A percentile compares a stretch with the other conserved stretches of the same genome.
These are phyloP conservation scores for Pseudozyma sp. DNA, from an alignment of 1,284 basidiomycete genomes.

Conservation along the genomic window DNA sequence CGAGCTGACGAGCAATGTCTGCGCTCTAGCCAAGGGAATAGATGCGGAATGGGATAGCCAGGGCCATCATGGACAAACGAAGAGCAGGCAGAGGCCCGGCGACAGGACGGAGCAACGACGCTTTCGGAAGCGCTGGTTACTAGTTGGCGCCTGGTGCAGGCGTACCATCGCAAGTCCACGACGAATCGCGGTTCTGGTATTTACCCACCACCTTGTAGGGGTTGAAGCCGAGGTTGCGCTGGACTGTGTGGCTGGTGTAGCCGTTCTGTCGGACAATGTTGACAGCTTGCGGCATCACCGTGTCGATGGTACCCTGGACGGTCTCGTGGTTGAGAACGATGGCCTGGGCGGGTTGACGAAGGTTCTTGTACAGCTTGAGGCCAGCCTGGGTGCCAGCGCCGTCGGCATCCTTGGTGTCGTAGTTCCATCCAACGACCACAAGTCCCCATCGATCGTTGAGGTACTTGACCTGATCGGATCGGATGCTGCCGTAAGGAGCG, in stretches of 20 bases:
- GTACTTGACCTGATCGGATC: conserved; percentile 42
- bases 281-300: conserved; percentile 53
- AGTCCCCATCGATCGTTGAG: conserved; percentile 54
- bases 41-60: background rate
- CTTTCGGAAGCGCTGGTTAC: background rate
- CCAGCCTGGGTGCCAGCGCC: conserved; percentile 31
- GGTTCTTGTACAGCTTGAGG: conserved; percentile 40
- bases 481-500: conserved; percentile 54
- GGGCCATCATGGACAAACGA: conserved; percentile 6
- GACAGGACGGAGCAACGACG: background rate
- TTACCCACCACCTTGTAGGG: conserved; percentile 55
- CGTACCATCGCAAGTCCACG: conserved; percentile 57
- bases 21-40: conserved; percentile 15
- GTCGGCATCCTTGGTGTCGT: conserved; percentile 50
- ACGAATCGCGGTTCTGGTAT: conserved; percentile 38
- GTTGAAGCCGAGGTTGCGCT: conserved; percentile 41
- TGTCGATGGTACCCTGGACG: conserved; percentile 35
- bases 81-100: background rate
- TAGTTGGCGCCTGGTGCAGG: conserved; percentile 30
- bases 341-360: conserved; percentile 46
- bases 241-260: conserved; percentile 49
- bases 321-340: conserved; percentile 64
- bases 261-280: conserved; percentile 52
- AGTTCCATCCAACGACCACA: conserved; percentile 55
- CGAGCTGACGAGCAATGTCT: conserved; percentile 14